Evolutionary conservation across 2,329 filamentous ascomycete genomes (phyloP), one percentile per base, ranked within the genome.

Genomic region (Teratosphaeriaceae sp.): DNA sequence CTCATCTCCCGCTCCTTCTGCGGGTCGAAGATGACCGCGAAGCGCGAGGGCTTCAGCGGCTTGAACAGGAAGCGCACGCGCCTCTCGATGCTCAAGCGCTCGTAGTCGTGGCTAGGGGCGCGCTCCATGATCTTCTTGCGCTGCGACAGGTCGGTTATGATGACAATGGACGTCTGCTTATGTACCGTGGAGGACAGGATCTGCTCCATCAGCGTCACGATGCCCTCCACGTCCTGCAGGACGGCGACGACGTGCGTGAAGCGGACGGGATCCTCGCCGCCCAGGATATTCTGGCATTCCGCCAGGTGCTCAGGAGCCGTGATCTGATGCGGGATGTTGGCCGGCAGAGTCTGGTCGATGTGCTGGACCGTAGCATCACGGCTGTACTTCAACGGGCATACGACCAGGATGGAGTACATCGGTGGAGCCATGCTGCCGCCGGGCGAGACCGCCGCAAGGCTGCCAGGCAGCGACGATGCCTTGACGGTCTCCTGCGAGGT

Each of bases 241-340:
- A 94, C 92, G 45, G 96, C 74, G 13, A 97, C 88, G 30, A 97
- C 77, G 61, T 97, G 92, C 1, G 88, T 94, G 58, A 95, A 94
- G 5, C 79, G 75, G 34, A 87, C 79, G 2, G 84, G 75, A 45
- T 84, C 76, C 2, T 82, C 75, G 4, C 80, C 80, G 13, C 78
- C 75, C 38, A 92, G 79, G 59, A 88, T 73, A 18, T 76, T 68
- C 50, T 83, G 78, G 43, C 86, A 88, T 54, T 94, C 86, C 9
- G 80, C 73, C 5, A 88, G 73, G 46, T 77, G 83, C 2, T 79
- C 72, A 36, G 88, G 70, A 0, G 85, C 78, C 1, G 82, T 89
- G 50, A 95, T 88, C 54, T 88, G 83, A 54, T 88, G 84, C 1
- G 87, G 85, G 13, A 94, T 79, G 45, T 85, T 85, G 58, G 88